Base-by-base conservation (phyloP, 148 eudicot species). In the Dianthus caryophyllus region DNA sequence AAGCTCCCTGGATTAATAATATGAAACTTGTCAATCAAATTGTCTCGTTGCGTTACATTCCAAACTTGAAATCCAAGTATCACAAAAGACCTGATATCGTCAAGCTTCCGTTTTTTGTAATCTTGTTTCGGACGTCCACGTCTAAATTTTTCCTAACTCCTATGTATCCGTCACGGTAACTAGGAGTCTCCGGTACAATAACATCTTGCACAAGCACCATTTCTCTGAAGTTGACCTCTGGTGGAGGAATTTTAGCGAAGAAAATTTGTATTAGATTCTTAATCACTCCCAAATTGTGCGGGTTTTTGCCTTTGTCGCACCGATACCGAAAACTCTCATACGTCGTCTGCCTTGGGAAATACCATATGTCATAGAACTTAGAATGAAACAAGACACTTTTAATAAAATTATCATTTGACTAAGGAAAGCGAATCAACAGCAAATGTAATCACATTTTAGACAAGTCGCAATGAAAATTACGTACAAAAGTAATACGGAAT, bases 281-380 rank as follows among this genome's bases (percentile, higher is more conserved):
- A 1, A 77, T 0, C 33, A 73, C 31, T 4, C 88, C 85, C 53
- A 70, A 33, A 68, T 84, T 77, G 58, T 77, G 75, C 6, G 85
- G 85, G 46, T 84, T 84, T 24, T 68, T 75, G 36, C 64, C 74
- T 61, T 71, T 77, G 49, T 84, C 88, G 59, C 77, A 82, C 47
- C 80, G 73, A 64, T 77, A 79, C 53, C 88, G 71, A 69, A 84
- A 84, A 71, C 79, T 82, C 78, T 84, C 88, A 58, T 84, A 84
- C 13, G 88, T 84, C 13, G 78, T 75, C 78, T 75, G 78, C 70
- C 74, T 64, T 75, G 70, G 65, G 52, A 74, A 64, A 64, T 10
- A 46, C 20, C 22, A 47, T 39, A 36, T 64, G 41, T 75, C 44
- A 75, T 73, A 70, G 64, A 55, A 61, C 24, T 74, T 49, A 68